Evolutionary conservation across 2,329 filamentous ascomycete species (phyloP), one percentile per base, ranked within the genome.

Genomic region (Fusarium sp.): DNA sequence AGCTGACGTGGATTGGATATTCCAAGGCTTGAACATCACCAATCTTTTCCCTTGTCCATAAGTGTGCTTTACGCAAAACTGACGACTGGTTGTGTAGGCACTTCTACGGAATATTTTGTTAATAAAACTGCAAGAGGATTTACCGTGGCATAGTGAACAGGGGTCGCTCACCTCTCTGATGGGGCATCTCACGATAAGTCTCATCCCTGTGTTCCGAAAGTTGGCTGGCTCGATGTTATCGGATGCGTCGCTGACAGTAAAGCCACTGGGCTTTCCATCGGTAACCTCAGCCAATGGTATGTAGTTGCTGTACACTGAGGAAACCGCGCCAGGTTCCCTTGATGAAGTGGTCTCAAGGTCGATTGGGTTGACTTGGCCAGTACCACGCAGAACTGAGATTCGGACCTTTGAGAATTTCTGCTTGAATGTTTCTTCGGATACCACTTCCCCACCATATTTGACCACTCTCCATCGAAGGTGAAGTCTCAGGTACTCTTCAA

Each of bases 281-380:
- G 16, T 43, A 3, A 37, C 4, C 2, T 18, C 29, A 3, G 29
- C 15, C 5, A 57, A 18, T 5, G 15, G 9, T 0, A 15, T 6
- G 8, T 54, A 31, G 1, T 37, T 20, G n/a, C 24, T 37, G 28
- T 54, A 29, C 10, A 18, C 21, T 10, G 12, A 28, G 3, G 9
- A 26, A 1, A 35, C 16, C 3, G 33, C 8, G 7, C 4, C 28
- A 2, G 16, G 8, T 1, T 11, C 5, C 7, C n/a, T 8, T n/a
- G 3, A 29, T 29, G 28, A 29, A 11, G 28, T 7, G 28, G 6
- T 24, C 18, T 23, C 37, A 5, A 16, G 15, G 8, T 29, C n/a
- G 24, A 28, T 11, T 3, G 13, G 15, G 4, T 8, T 29, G 18
- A 16, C 11, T 37, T n/a, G 29, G 3, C 48, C 48, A 15, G 4